phyloP scores from a whole-genome alignment of 805 yeast species.

The Lachancea quebecensis region DNA sequence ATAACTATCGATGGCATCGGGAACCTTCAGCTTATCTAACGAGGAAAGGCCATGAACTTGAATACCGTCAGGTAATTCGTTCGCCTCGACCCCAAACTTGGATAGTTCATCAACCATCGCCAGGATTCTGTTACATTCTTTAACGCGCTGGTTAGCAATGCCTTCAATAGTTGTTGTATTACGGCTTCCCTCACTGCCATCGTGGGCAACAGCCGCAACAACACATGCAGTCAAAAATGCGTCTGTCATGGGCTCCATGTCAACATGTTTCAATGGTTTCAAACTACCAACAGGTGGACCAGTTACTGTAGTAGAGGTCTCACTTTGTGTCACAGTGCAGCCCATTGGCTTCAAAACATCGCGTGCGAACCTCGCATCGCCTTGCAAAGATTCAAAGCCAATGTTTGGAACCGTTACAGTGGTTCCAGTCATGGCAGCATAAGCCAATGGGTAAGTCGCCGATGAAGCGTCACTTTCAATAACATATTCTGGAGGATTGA shows the following conservation, averaged over 20 bases:
- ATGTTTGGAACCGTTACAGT: conserved; percentile 91
- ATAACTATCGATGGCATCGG: conserved; percentile 54
- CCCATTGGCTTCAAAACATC: conserved; percentile 96
- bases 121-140: conserved; percentile 91
- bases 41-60: conserved; percentile 66
- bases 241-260: conserved; percentile 99
- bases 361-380: conserved; percentile 93
- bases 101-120: conserved; percentile 89
- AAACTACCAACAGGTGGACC: conserved; percentile 74
- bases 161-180: conserved; percentile 77
- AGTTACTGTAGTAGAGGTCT: conserved; percentile 80
- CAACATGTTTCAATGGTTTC: conserved; percentile 66
- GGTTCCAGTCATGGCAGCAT: conserved; percentile 93
- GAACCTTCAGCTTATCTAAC: conserved; percentile 43
- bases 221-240: conserved; percentile 96
- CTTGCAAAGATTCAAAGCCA: conserved; percentile 87
- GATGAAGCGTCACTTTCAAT: conserved; percentile 97
- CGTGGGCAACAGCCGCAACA: conserved; percentile 85
- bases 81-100: conserved; percentile 82
- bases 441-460: conserved; percentile 95
- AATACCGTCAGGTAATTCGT: conserved; percentile 88
- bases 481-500: conserved; percentile 76
- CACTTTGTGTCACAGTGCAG: conserved; percentile 76
- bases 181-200: conserved; percentile 34
- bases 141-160: conserved; percentile 96